These are phyloP conservation scores for Aspergillus cavernicola DNA, from an alignment of 495 filamentous ascomycete genomes.

Conservation along the genomic window DNA sequence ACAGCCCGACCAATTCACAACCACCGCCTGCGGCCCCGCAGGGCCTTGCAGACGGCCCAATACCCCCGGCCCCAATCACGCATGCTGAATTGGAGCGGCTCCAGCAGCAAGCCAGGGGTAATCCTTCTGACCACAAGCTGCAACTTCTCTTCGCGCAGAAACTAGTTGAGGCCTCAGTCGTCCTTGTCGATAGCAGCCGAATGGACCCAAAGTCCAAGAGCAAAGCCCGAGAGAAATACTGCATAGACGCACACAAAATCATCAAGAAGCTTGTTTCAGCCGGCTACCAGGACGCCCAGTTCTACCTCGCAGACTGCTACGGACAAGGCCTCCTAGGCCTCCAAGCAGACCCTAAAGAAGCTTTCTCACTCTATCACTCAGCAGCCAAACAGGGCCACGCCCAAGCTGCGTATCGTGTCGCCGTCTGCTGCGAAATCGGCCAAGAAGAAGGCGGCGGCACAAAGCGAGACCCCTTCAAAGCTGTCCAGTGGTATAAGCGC, in stretches of 20 bases:
- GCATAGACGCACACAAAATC: conserved; percentile 82
- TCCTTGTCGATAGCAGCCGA: conserved; percentile 64
- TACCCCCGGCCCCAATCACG: conserved; percentile 59
- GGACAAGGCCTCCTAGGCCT: conserved; percentile 70
- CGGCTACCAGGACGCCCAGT: conserved; percentile 79
- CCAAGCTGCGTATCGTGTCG: conserved; percentile 86
- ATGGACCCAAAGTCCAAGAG: conserved; percentile 71
- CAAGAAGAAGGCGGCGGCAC: conserved; percentile 90
- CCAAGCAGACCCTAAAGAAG: conserved; percentile 79
- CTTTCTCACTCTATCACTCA: conserved; percentile 88
- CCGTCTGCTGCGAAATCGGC: conserved; percentile 97
- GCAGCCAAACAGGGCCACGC: conserved; percentile 86
- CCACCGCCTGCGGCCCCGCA: conserved; percentile 34
- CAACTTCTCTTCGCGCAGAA: conserved; percentile 78
- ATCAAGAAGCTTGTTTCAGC: conserved; percentile 75
- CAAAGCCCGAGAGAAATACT: conserved; percentile 78
- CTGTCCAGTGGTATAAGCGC: conserved; percentile 96
- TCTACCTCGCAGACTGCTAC: conserved; percentile 87
- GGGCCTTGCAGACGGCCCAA: conserved; percentile 21
- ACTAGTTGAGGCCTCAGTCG: conserved; percentile 76
- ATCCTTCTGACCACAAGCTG: conserved; percentile 66
- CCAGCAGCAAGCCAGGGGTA: conserved; percentile 59
- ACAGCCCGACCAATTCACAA: conserved; percentile 34
- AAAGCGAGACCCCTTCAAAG: conserved; percentile 82
- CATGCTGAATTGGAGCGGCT: conserved; percentile 71